Evolutionary conservation across 2,329 filamentous ascomycete species (phyloP).

Genomic region (Diplocarpon mali): DNA sequence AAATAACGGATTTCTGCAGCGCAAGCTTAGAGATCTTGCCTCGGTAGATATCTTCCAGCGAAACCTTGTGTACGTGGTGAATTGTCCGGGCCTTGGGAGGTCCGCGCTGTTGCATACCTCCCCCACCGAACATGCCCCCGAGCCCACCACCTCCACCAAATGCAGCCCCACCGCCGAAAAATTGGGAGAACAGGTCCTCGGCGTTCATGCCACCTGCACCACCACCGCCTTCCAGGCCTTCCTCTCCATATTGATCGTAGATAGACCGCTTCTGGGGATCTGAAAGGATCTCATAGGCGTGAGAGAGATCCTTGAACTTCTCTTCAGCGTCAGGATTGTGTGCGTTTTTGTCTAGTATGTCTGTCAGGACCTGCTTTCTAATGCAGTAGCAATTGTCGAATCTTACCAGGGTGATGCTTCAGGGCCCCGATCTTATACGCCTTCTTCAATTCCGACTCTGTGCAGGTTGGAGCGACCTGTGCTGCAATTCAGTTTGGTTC

Average conservation of each 20-base stretch:
- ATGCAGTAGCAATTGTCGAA: conserved; percentile 9
- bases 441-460: conserved; percentile 81
- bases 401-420: conserved; percentile 73
- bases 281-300: conserved; percentile 90
- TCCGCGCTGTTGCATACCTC: conserved; percentile 66
- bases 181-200: conserved; percentile 92
- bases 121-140: conserved; percentile 66
- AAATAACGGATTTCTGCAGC: conserved; percentile 94
- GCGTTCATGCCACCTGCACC: conserved; percentile 79
- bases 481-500: conserved; percentile 23
- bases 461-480: conserved; percentile 67
- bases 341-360: conserved; percentile 74
- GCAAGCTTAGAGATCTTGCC: conserved; percentile 97
- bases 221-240: conserved; percentile 82
- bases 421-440: conserved; percentile 76
- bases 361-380: conserved; percentile 8
- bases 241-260: conserved; percentile 97
- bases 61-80: conserved; percentile 96
- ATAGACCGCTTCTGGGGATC: conserved; percentile 83
- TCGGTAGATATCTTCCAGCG: conserved; percentile 93
- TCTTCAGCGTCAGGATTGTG: conserved; percentile 88
- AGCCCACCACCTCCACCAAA: conserved; percentile 62
- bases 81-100: conserved; percentile 88
- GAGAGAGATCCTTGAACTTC: conserved; percentile 96
- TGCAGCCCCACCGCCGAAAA: conserved; percentile 66